A percentile compares a stretch with the other conserved stretches of the same genome.
phyloP scores from a whole-genome alignment of 495 filamentous ascomycete species.

The Haplographium delicatum region DNA sequence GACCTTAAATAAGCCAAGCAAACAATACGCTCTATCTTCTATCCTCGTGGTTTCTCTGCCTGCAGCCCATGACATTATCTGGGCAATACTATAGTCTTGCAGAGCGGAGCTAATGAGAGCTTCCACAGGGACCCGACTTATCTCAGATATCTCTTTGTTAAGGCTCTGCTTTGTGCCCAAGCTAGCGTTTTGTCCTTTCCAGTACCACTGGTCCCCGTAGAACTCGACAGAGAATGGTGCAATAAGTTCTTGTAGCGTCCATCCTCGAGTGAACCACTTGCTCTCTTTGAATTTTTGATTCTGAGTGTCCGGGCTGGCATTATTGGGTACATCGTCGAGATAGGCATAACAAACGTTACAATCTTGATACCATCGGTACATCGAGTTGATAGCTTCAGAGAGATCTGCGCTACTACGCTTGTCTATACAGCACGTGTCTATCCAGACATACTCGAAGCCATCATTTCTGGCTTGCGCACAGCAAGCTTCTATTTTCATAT shows the following conservation, averaged over 20 bases:
- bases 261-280: not conserved
- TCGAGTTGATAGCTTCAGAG: no score
- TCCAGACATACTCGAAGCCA: not conserved
- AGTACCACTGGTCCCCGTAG: not conserved
- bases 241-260: not conserved
- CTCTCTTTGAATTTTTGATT: not conserved
- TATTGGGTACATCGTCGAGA: not conserved
- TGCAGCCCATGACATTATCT: not conserved
- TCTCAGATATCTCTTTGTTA: not conserved
- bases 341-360: not conserved
- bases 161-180: not conserved
- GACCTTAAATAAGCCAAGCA: not conserved
- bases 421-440: no score
- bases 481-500: not conserved
- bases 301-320: not conserved
- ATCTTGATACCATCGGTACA: not conserved
- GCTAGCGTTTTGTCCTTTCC: not conserved
- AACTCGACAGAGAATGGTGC: not conserved
- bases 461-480: not conserved
- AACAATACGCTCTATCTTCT: not conserved
- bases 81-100: not conserved
- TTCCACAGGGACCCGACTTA: not conserved
- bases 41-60: not conserved
- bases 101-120: not conserved
- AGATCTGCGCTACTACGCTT: no score